These are phyloP conservation scores for Taphrina deformans DNA, from an alignment of 1,139 yeast species.

Conservation along the genomic window DNA sequence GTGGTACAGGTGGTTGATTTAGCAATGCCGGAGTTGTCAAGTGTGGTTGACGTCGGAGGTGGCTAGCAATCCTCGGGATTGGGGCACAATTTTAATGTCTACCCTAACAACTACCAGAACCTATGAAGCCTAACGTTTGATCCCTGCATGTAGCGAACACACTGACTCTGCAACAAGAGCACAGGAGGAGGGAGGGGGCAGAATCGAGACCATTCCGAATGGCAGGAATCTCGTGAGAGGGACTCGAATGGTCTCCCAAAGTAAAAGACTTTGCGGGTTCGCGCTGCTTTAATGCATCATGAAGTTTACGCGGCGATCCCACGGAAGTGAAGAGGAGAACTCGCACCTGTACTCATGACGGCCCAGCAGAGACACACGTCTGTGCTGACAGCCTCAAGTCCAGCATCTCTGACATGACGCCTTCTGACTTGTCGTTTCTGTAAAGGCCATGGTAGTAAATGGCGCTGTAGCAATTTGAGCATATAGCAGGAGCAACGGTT, in stretches of 20 bases:
- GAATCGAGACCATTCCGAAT: background rate
- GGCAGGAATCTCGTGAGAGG: background rate
- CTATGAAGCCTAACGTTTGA: too few species aligned
- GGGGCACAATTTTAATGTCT: background rate
- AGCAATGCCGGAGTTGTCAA: too few species aligned
- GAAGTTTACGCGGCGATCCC: slow-evolving; percentile 20
- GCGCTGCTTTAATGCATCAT: slow-evolving; percentile 15
- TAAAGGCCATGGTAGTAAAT: too few species aligned
- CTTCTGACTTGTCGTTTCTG: background rate
- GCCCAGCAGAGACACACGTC: background rate
- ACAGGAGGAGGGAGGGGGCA: background rate
- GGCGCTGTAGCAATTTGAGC: too few species aligned
- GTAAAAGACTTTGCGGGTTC: background rate
- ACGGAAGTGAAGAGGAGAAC: background rate
- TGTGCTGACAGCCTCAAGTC: background rate
- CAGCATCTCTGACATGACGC: slow-evolving; percentile 3
- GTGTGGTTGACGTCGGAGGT: slow-evolving; percentile 1
- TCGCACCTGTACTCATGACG: slow-evolving; percentile 28
- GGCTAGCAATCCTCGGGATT: slow-evolving; percentile 1
- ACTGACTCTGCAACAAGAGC: background rate
- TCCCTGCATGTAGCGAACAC: background rate
- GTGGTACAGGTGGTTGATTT: too few species aligned
- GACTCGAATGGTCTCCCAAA: background rate
- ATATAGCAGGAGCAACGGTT: background rate
- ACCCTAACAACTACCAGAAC: background rate